Evolutionary conservation across 1,284 basidiomycete genomes (phyloP), one percentile per base, ranked within the genome.

Genomic region (Apiotrichum sp.): DNA sequence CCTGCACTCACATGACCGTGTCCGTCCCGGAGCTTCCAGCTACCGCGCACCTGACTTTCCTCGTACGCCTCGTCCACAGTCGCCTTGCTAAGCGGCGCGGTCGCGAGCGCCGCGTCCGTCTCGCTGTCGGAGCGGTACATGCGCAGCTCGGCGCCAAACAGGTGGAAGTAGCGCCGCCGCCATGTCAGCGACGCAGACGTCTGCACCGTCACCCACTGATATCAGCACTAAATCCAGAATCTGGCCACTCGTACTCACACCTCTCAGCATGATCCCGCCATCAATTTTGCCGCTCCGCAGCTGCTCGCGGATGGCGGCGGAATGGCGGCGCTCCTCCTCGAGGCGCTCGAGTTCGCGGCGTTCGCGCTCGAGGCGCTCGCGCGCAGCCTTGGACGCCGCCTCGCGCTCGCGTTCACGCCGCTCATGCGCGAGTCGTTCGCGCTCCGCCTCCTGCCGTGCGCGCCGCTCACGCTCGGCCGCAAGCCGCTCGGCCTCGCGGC

Each of bases 191-290:
- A 67, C 35, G 59, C 57, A 43, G 55, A 64, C 1, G 68, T 70
- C 50, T 75, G 73, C 6, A 70, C 71, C 10, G 71, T 75, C 39
- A 71, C 64, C 64, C 66, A 70, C 72, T 74, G 57, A 14, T 14
- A 46, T 56, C 46, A 56, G 55, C 44, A 31, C 3, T 14, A 29
- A 10, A 13, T 38, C 0, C 10, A 2, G 8, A 33, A n/a, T 7
- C 29, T 4, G 8, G 36, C 36, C 36, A 13, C 36, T 8, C 36
- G 11, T 6, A 68, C 71, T 68, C 51, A 73, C 71, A 10, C 73
- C 73, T n/a, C 62, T 58, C 11, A 74, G 59, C 73, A 74, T 72
- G 41, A 71, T 50, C 4, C 66, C 64, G 6, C 71, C 73, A 3
- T 61, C 58, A 2, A 38, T 14, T 47, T 59, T 57, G 44, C 61